Conservation (phyloP, 2,329 filamentous ascomycete genomes). For the Emmonsiellopsis sp. region DNA sequence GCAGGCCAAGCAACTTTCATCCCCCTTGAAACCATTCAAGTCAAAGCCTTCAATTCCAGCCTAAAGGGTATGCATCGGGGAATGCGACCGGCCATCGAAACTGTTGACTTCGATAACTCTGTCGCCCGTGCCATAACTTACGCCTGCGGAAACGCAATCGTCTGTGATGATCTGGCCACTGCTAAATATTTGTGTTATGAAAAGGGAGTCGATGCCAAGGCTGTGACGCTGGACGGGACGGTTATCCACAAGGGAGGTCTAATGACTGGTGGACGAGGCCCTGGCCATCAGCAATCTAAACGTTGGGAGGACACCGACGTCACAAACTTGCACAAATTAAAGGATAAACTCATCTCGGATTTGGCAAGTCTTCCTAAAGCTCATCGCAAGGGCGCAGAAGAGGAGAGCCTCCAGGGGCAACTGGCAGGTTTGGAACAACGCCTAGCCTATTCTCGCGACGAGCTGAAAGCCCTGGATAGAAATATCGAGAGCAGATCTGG, state of each 20-base stretch:
- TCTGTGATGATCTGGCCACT: slow-evolving; percentile 78
- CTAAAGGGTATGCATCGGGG: slow-evolving; percentile 82
- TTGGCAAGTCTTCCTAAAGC: slow-evolving; percentile 71
- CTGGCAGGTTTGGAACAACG: slow-evolving; percentile 71
- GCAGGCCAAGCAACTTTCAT: slow-evolving; percentile 87
- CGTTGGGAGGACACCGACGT: slow-evolving; percentile 86
- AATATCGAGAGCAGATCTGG: slow-evolving; percentile 79
- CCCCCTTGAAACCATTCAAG: slow-evolving; percentile 93
- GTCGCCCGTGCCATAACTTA: slow-evolving; percentile 90
- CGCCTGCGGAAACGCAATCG: slow-evolving; percentile 87
- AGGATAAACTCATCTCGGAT: slow-evolving; percentile 66
- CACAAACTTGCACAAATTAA: slow-evolving; percentile 69
- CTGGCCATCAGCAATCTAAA: slow-evolving; percentile 64
- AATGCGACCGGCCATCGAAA: slow-evolving; percentile 83
- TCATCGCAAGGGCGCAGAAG: slow-evolving; percentile 64
- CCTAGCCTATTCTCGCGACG: slow-evolving; percentile 61
- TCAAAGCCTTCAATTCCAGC: slow-evolving; percentile 80
- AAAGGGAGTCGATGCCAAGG: slow-evolving; percentile 78
- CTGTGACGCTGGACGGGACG: slow-evolving; percentile 88
- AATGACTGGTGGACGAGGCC: slow-evolving; percentile 89
- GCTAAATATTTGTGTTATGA: slow-evolving; percentile 87
- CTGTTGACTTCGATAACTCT: slow-evolving; percentile 82
- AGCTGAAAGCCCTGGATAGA: slow-evolving; percentile 67
- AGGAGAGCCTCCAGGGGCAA: slow-evolving; percentile 74
- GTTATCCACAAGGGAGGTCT: slow-evolving; percentile 94